Evolutionary conservation across 768 basidiomycete genomes (phyloP).

Genomic region (Lactarius vividus): DNA sequence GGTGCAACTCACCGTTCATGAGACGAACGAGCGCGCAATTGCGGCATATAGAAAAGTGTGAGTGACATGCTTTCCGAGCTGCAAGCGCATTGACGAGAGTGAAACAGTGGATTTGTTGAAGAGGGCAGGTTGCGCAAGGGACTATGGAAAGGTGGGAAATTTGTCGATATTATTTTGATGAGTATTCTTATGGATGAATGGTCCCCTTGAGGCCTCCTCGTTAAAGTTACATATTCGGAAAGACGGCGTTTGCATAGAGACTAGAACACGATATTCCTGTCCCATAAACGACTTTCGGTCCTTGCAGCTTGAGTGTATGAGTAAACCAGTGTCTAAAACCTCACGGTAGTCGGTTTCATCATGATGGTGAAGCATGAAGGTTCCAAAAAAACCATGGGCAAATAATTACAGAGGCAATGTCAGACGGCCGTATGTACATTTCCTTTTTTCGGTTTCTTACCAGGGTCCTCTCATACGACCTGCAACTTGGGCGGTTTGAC

Average conservation of each 20-base stretch:
- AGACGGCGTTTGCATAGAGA: neutral
- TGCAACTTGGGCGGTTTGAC: too few relatives aligned
- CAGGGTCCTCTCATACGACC: too few relatives aligned
- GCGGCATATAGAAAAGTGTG: conserved; percentile 36
- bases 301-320: neutral
- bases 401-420: too few relatives aligned
- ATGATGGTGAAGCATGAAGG: neutral
- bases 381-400: too few relatives aligned
- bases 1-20: conserved; percentile 32
- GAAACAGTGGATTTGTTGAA: conserved; percentile 39
- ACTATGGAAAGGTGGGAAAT: conserved; percentile 38
- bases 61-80: conserved; percentile 17
- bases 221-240: neutral
- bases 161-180: conserved; percentile 42
- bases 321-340: neutral
- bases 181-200: conserved; percentile 43
- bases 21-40: conserved; percentile 28
- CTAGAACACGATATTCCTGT: neutral
- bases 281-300: neutral
- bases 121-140: conserved; percentile 33
- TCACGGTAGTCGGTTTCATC: neutral
- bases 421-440: too few relatives aligned
- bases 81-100: neutral
- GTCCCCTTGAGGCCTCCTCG: conserved; percentile 18
- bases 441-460: too few relatives aligned